phyloP scores from a whole-genome alignment of 2,329 filamentous ascomycete species.

The Pseudogymnoascus sp. region DNA sequence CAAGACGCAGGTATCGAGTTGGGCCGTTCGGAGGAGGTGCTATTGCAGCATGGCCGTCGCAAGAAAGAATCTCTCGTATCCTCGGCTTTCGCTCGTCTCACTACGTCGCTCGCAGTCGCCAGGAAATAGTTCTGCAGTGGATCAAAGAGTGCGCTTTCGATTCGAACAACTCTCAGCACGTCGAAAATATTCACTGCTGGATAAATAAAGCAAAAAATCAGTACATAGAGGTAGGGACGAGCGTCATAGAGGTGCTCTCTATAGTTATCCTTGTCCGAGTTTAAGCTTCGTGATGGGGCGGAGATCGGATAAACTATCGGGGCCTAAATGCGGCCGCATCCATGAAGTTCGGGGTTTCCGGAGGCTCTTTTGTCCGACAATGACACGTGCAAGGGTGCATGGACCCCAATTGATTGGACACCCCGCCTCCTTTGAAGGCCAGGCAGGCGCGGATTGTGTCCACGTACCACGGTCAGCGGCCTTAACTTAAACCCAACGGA shows the following conservation, averaged over 20 bases:
- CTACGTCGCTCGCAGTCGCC: neutral
- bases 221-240: neutral
- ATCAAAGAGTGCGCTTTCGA: neutral
- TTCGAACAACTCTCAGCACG: neutral
- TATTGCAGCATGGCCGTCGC: constrained; percentile 6
- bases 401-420: constrained; percentile 9
- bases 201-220: neutral
- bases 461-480: neutral
- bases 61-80: neutral
- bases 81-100: neutral
- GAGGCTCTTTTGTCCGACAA: neutral
- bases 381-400: constrained; percentile 9
- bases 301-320: neutral
- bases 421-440: constrained; percentile 3
- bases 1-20: neutral
- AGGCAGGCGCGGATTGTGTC: neutral
- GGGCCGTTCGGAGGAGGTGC: neutral
- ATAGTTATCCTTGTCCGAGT: neutral
- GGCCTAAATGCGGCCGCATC: neutral
- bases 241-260: neutral
- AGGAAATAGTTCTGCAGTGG: neutral
- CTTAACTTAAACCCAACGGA: constrained; percentile 11
- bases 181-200: neutral
- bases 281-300: constrained; percentile 6
- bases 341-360: neutral